Evolutionary conservation across 257 asterid genomes (phyloP).

Genomic region (Oldenlandia corymbosa): DNA sequence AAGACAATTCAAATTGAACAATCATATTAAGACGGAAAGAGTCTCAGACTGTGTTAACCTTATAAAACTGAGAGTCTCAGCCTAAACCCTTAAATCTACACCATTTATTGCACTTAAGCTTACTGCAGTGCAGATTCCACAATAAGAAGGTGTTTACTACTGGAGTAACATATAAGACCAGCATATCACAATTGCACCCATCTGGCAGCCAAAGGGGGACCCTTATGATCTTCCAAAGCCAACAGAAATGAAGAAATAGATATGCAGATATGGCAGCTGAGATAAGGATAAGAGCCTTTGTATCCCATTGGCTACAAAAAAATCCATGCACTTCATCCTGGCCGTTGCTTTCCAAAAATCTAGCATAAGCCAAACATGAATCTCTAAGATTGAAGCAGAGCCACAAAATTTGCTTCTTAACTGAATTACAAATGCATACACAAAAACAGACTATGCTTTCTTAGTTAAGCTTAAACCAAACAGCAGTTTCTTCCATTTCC

Average conservation of each 20-base stretch:
- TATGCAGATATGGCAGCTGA: conserved; percentile 44
- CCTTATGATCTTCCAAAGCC: conserved; percentile 38
- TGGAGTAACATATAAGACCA: too few species aligned
- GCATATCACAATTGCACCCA: conserved; percentile 17
- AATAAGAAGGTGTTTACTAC: too few species aligned
- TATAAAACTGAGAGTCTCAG: too few species aligned
- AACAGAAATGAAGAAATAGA: conserved; percentile 49
- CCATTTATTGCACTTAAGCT: too few species aligned
- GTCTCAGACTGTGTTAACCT: too few species aligned
- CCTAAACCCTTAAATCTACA: too few species aligned
- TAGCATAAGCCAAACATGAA: conserved; percentile 26
- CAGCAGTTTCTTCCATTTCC: neutral
- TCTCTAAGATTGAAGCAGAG: conserved; percentile 27
- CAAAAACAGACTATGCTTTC: conserved; percentile 17
- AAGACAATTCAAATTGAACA: too few species aligned
- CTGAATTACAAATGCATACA: conserved; percentile 36
- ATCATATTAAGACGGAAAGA: too few species aligned
- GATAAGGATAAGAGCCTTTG: conserved; percentile 62
- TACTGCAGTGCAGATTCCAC: too few species aligned
- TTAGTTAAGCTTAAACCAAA: conserved; percentile 7
- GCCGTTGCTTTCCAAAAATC: conserved; percentile 51
- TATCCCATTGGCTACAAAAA: conserved; percentile 50
- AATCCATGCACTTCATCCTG: conserved; percentile 31
- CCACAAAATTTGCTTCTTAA: conserved; percentile 41
- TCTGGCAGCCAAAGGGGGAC: conserved; percentile 23